Evolutionary conservation across 192 early-diverging fungal genomes (phyloP).

Genomic region (Physocladia obscura): DNA sequence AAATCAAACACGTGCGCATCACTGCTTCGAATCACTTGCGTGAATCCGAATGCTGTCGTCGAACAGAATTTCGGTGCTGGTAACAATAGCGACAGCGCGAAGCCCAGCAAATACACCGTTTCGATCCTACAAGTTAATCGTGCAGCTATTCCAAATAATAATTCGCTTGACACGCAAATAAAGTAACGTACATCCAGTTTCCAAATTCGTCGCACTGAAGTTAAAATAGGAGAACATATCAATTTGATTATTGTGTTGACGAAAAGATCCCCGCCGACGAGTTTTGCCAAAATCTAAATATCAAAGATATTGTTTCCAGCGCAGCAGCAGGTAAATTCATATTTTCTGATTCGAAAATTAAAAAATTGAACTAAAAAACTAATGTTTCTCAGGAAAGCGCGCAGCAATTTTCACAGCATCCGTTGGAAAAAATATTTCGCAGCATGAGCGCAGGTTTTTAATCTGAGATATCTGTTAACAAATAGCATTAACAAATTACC

Average conservation of each 20-base stretch:
- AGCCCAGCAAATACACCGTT: no score
- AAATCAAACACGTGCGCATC: no score
- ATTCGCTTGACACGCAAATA: no score
- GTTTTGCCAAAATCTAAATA: neutral
- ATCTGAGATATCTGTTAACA: neutral
- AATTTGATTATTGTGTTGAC: neutral
- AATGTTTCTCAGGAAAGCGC: neutral
- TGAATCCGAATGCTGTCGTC: no score
- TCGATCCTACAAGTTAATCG: no score
- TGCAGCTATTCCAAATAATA: no score
- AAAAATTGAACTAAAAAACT: neutral
- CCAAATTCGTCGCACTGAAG: no score
- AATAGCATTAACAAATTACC: neutral
- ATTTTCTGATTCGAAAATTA: neutral
- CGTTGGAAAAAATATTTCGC: neutral
- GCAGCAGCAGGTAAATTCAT: neutral
- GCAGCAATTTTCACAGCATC: conserved; percentile 3
- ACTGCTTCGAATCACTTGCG: no score
- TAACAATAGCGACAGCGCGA: no score
- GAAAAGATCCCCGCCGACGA: neutral
- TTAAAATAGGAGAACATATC: neutral
- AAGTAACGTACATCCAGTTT: no score
- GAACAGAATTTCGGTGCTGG: no score
- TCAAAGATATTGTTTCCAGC: neutral
- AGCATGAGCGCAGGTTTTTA: neutral